Evolutionary conservation across 768 basidiomycete species (phyloP).

Genomic region (Strobilomyces echinocephalus): DNA sequence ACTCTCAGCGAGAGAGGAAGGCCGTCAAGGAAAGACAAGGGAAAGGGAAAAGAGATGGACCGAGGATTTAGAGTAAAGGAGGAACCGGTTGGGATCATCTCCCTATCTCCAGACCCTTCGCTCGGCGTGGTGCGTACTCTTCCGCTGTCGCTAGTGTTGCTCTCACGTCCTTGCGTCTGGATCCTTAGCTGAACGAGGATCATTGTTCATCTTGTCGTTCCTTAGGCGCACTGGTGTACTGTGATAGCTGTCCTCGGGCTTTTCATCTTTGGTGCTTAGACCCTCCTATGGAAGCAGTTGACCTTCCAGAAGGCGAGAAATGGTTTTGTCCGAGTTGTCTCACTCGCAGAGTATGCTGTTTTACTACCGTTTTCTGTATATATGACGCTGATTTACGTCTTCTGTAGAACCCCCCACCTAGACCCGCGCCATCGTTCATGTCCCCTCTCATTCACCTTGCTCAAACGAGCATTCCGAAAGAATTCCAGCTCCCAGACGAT

Average conservation of each 20-base stretch:
- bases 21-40: constrained; percentile 38
- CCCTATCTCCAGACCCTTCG: constrained; percentile 35
- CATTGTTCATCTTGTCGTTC: constrained; percentile 84
- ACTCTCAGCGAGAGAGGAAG: constrained; percentile 25
- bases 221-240: constrained; percentile 84
- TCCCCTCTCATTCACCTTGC: constrained; percentile 69
- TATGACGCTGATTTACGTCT: constrained; percentile 13
- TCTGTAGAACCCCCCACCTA: constrained; percentile 54
- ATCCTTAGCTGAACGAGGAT: constrained; percentile 61
- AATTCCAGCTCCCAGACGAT: constrained; percentile 85
- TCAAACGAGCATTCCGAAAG: constrained; percentile 64
- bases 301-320: constrained; percentile 74
- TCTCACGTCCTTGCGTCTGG: constrained; percentile 14
- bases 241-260: constrained; percentile 93
- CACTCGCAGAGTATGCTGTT: constrained; percentile 54
- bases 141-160: constrained; percentile 3
- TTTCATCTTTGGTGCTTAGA: constrained; percentile 97
- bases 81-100: constrained; percentile 34
- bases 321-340: constrained; percentile 79
- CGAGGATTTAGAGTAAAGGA: constrained; percentile 40
- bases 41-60: constrained; percentile 44
- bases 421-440: constrained; percentile 64
- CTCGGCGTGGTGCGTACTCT: constrained; percentile 34
- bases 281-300: constrained; percentile 85
- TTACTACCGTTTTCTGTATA: not conserved